phyloP scores from a whole-genome alignment of 2,329 filamentous ascomycete genomes.

The Ophiostoma ips region DNA sequence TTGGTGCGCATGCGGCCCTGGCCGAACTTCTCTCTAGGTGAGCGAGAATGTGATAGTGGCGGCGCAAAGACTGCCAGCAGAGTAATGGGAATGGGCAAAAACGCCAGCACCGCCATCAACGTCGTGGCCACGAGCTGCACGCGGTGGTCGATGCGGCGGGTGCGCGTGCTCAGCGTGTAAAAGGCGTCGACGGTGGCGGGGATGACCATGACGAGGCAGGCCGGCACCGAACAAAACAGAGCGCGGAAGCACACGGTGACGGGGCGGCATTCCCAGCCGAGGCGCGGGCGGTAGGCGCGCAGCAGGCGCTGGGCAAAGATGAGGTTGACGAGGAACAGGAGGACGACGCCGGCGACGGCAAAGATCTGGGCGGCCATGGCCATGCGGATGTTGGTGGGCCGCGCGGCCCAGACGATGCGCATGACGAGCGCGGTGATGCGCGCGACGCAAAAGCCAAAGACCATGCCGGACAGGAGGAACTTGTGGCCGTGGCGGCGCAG shows the following conservation, averaged over 20 bases:
- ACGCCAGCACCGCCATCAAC: constrained; percentile 50
- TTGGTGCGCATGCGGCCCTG: constrained; percentile 53
- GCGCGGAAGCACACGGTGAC: constrained; percentile 39
- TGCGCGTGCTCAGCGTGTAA: constrained; percentile 45
- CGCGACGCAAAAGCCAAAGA: constrained; percentile 46
- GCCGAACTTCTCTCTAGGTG: constrained; percentile 45
- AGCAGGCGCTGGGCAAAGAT: constrained; percentile 64
- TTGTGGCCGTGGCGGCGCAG: constrained; percentile 35
- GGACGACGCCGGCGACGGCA: constrained; percentile 56
- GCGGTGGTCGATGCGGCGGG: constrained; percentile 38
- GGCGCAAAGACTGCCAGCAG: constrained; percentile 34
- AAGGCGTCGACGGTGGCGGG: constrained; percentile 47
- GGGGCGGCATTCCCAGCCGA: constrained; percentile 54
- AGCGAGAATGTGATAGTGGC: constrained; percentile 10
- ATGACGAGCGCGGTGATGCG: constrained; percentile 36
- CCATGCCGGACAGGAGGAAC: constrained; percentile 43
- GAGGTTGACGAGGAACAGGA: constrained; percentile 67
- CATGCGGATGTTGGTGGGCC: constrained; percentile 26
- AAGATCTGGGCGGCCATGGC: constrained; percentile 53
- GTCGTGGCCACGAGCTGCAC: constrained; percentile 50
- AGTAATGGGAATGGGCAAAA: constrained; percentile 49
- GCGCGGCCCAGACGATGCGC: constrained; percentile 38
- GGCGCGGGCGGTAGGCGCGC: constrained; percentile 52
- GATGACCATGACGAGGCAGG: constrained; percentile 55
- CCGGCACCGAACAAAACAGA: constrained; percentile 39